Evolutionary conservation across 129 eudicot genomes (phyloP), one percentile per base, ranked within the genome.

Genomic region (Mikania micrantha): DNA sequence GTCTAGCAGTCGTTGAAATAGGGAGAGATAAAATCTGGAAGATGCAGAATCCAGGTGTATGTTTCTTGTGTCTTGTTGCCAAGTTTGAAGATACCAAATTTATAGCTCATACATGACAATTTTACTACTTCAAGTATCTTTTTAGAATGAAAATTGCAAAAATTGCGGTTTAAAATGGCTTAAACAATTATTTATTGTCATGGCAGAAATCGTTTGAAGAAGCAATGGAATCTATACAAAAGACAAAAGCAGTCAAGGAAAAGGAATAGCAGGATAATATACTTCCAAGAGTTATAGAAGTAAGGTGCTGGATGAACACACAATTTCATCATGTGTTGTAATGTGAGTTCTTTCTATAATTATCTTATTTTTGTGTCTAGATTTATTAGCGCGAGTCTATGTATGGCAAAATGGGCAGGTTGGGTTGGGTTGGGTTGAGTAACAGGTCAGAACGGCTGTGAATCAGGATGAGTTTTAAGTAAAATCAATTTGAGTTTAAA

Each of bases 131-230:
- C 56, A 11, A 35, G 34, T 1, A 13, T 27, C 27, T 15, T 7
- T 28, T 24, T 40, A 21, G 11, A 24, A 12, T 35, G 53, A 13
- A 21, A 68, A 24, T 39, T 19, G 17, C 41, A 34, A 53, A 41
- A n/a, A n/a, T n/a, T 21, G 16, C 11, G 12, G 49, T 11, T 20
- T 22, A 34, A 13, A 48, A 8, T 16, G 22, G 49, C 44, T 5
- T 29, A 57, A 40, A 67, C 73, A 42, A 4, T 22, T 56, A 3
- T 60, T 13, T 48, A 36, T 56, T 42, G 45, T 32, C 8, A 32
- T 75, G 45, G 57, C 56, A 76, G 80, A 76, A 76, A 76, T 76
- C 80, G 32, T 76, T 76, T 68, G 75, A 76, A 68, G 75, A 76
- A 60, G 80, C 80, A 47, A 76, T 76, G 75, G 80, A 76, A 48